These are phyloP conservation scores for Lepiota venenata DNA, from an alignment of 768 basidiomycete genomes.

Conservation along the genomic window DNA sequence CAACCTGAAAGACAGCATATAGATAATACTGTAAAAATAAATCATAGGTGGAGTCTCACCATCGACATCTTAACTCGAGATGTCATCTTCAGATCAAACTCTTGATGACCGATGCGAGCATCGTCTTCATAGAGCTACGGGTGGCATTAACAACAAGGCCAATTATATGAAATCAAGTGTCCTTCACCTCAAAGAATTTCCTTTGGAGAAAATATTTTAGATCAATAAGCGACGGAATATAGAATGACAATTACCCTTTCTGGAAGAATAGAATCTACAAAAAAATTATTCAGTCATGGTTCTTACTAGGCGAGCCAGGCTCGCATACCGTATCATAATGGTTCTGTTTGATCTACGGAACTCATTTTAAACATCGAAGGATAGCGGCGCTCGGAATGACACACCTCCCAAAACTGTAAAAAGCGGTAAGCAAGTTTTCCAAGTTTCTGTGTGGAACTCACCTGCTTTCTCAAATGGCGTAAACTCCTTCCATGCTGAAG, in stretches of 20 bases:
- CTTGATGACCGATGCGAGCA: conserved; percentile 86
- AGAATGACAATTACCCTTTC: conserved; percentile 64
- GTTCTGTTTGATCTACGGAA: conserved; percentile 86
- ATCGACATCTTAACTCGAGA: conserved; percentile 98
- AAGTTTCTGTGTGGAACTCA: conserved; percentile 19
- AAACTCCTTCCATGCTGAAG: conserved; percentile 73
- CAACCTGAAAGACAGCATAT: conserved; percentile 52
- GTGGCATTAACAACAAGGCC: not conserved
- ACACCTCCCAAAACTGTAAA: conserved; percentile 69
- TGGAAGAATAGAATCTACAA: conserved; percentile 90
- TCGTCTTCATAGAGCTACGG: conserved; percentile 90
- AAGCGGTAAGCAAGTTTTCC: conserved; percentile 1
- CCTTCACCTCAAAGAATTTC: conserved; percentile 73
- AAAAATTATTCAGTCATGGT: conserved; percentile 16
- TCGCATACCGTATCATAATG: conserved; percentile 85
- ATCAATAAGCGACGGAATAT: conserved; percentile 2
- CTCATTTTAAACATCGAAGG: conserved; percentile 1
- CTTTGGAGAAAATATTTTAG: conserved; percentile 27
- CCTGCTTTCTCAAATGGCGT: conserved; percentile 96
- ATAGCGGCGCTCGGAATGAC: conserved; percentile 18
- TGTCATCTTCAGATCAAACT: conserved; percentile 93
- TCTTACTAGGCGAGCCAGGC: conserved; percentile 4
- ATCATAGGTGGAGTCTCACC: conserved; percentile 44
- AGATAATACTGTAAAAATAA: not conserved
- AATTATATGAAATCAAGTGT: not conserved